These are phyloP conservation scores for Glycine soja DNA, from an alignment of 306 rosid species.

Conservation along the genomic window DNA sequence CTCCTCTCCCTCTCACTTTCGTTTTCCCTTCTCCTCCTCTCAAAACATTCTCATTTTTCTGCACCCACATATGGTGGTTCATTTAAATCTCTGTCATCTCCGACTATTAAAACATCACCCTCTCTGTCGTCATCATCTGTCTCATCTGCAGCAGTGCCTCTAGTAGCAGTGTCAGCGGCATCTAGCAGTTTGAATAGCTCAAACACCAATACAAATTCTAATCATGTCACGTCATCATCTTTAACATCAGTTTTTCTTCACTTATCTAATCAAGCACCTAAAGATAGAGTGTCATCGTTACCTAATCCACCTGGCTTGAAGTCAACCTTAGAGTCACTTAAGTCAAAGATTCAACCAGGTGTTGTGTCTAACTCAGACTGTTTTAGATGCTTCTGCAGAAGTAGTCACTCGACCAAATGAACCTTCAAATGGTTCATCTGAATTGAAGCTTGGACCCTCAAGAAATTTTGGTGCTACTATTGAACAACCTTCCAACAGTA, in stretches of 20 bases:
- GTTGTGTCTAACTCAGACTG: conserved; percentile 42
- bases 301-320: conserved; percentile 36
- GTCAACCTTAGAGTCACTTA: conserved; percentile 51
- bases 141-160: conserved; percentile 48
- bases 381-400: conserved; percentile 49
- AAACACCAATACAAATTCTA: conserved; percentile 45
- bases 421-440: conserved; percentile 47
- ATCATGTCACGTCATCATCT: conserved; percentile 46
- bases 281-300: conserved; percentile 37
- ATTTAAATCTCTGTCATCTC: conserved; percentile 47
- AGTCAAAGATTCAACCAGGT: conserved; percentile 52
- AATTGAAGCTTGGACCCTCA: conserved; percentile 52
- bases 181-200: conserved; percentile 49
- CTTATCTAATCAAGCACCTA: conserved; percentile 49
- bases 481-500: conserved; percentile 39
- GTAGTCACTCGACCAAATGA: conserved; percentile 44
- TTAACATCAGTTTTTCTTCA: conserved; percentile 47
- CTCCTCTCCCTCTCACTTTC: too few species aligned
- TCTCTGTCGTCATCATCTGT: conserved; percentile 47
- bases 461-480: conserved; percentile 43
- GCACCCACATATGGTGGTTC: conserved; percentile 53
- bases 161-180: conserved; percentile 50
- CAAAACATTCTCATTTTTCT: too few species aligned
- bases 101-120: conserved; percentile 39
- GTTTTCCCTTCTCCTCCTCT: too few species aligned